phyloP scores from a whole-genome alignment of 2,329 filamentous ascomycete genomes.

The Ascochyta fabae region DNA sequence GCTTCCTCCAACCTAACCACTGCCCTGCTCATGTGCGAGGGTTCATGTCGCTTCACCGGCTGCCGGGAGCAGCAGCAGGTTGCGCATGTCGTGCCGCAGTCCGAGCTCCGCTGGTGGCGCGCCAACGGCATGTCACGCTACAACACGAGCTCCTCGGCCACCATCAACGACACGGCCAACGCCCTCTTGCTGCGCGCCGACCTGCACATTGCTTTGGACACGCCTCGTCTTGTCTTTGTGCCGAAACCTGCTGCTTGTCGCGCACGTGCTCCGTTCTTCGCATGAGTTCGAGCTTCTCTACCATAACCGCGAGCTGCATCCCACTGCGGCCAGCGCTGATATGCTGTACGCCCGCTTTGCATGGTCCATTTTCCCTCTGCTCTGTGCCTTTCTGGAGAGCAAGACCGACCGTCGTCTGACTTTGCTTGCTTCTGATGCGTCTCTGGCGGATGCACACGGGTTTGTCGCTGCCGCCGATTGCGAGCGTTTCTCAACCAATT shows the following conservation, averaged over 20 bases:
- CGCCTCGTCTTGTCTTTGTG: conserved; percentile 20
- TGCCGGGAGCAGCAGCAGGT: conserved; percentile 13
- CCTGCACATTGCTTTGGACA: conserved; percentile 27
- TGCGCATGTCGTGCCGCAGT: conserved; percentile 12
- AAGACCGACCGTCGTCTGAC: conserved; percentile 9
- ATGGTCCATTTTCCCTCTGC: conserved; percentile 16
- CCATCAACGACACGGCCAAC: conserved; percentile 7
- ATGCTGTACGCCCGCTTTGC: conserved; percentile 18
- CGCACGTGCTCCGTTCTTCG: conserved; percentile 3
- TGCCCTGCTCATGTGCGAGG: conserved; percentile 10
- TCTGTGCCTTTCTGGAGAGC: conserved; percentile 11
- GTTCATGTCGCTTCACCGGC: conserved; percentile 11
- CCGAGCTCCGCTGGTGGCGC: conserved; percentile 15
- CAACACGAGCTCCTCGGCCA: conserved; percentile 4
- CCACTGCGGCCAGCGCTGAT: conserved; percentile 8
- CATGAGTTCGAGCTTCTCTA: conserved; percentile 17
- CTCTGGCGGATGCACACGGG: not conserved
- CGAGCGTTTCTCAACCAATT: conserved; percentile 6
- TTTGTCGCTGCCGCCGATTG: conserved; percentile 11
- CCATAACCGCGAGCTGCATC: conserved; percentile 16
- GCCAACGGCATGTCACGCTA: conserved; percentile 14
- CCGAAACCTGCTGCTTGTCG: conserved; percentile 17
- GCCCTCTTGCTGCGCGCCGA: conserved; percentile 21
- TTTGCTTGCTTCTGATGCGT: not conserved
- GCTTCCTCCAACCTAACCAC: conserved; percentile 10